A percentile compares a stretch with the other conserved stretches of the same genome.
Conservation (phyloP, 2,329 filamentous ascomycete genomes). For the Colletotrichum falcatum region DNA sequence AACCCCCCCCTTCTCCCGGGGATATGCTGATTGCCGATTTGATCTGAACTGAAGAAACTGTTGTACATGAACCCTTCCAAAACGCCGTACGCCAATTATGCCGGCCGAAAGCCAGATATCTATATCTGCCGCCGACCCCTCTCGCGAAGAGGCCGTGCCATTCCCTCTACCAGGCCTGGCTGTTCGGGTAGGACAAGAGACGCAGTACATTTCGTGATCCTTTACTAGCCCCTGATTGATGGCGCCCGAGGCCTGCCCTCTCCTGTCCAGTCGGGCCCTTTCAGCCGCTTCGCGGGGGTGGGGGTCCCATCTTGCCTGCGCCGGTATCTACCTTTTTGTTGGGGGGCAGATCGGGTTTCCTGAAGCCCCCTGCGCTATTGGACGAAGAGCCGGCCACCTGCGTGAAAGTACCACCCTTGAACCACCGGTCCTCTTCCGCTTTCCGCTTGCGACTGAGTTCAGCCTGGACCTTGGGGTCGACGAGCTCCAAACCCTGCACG, state of each 20-base stretch:
- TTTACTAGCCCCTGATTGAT: background rate
- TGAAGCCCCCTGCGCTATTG: constrained; percentile 73
- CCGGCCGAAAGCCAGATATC: constrained; percentile 21
- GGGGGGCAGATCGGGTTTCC: constrained; percentile 80
- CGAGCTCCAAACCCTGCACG: constrained; percentile 92
- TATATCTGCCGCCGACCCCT: constrained; percentile 12
- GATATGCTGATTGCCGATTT: constrained; percentile 9
- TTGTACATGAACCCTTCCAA: constrained; percentile 1
- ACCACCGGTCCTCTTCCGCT: constrained; percentile 95
- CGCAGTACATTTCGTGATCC: constrained; percentile 10
- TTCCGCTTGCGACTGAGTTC: constrained; percentile 92
- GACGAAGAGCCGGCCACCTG: constrained; percentile 74
- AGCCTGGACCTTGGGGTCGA: constrained; percentile 90
- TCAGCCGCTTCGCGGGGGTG: constrained; percentile 43
- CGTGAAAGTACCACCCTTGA: constrained; percentile 97
- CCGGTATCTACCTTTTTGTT: constrained; percentile 80
- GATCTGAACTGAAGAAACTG: background rate
- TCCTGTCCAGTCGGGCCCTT: background rate
- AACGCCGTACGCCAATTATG: constrained; percentile 33
- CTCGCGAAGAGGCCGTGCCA: constrained; percentile 3
- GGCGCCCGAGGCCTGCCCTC: background rate
- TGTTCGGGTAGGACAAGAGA: constrained; percentile 1
- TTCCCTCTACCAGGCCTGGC: constrained; percentile 5
- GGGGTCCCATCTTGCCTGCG: constrained; percentile 63
- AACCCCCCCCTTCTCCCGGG: background rate